Evolutionary conservation across 345 rosid genomes (phyloP).

Genomic region (Citrus unshiu): DNA sequence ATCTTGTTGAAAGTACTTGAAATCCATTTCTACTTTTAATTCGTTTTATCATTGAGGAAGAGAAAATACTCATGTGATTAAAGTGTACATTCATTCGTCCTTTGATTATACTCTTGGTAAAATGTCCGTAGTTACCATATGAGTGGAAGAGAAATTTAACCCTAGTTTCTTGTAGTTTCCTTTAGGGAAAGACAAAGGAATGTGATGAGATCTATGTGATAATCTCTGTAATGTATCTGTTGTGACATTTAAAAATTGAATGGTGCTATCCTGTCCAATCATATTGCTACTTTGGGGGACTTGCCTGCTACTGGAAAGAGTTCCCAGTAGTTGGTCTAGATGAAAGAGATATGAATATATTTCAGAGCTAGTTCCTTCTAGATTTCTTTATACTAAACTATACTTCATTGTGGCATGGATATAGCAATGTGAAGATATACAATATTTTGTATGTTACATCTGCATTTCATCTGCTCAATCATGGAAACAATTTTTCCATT

Average conservation of each 20-base stretch:
- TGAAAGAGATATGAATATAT: conserved; percentile 9
- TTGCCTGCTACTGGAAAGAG: background rate
- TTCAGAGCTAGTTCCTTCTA: background rate
- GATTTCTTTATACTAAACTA: background rate
- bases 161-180: background rate
- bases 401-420: background rate
- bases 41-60: background rate
- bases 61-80: background rate
- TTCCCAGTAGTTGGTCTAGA: conserved; percentile 3
- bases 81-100: background rate
- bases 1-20: background rate
- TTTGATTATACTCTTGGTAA: background rate
- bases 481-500: background rate
- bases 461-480: conserved; percentile 3
- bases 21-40: background rate
- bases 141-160: background rate
- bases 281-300: background rate
- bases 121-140: background rate
- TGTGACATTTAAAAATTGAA: conserved; percentile 2
- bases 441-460: background rate
- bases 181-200: background rate
- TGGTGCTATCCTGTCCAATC: background rate
- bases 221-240: background rate
- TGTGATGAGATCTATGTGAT: background rate
- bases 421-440: background rate